Evolutionary conservation across 2,329 filamentous ascomycete species (phyloP).

Genomic region (Ceratocystis alfenasii): DNA sequence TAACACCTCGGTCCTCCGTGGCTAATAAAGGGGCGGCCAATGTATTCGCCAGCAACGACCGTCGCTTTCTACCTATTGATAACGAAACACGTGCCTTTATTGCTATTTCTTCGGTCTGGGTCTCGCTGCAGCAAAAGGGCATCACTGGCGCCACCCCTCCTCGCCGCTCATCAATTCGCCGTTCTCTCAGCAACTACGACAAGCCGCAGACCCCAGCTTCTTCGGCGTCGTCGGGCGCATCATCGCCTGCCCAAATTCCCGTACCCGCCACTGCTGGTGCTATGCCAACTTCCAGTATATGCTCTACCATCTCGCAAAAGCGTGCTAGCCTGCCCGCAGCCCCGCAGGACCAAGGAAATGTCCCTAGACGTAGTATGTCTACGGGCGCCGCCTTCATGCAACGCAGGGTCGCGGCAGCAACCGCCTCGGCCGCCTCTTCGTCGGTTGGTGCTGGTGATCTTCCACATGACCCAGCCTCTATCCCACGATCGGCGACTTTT

Average conservation of each 20-base stretch:
- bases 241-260: background rate
- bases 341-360: background rate
- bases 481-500: background rate
- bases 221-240: conserved; percentile 9
- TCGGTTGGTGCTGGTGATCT: background rate
- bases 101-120: conserved; percentile 26
- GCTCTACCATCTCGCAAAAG: conserved; percentile 1
- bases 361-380: conserved; percentile 24
- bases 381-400: conserved; percentile 26
- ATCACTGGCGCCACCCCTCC: conserved; percentile 12
- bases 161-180: conserved; percentile 16
- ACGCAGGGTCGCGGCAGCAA: conserved; percentile 18
- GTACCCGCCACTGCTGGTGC: background rate
- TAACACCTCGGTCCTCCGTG: conserved; percentile 11
- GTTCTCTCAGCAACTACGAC: conserved; percentile 8
- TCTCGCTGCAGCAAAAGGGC: conserved; percentile 25
- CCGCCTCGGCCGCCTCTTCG: background rate
- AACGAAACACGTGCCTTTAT: conserved; percentile 25
- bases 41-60: conserved; percentile 15
- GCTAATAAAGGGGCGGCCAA: background rate
- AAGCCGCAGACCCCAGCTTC: conserved; percentile 7
- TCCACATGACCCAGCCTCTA: background rate
- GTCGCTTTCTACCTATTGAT: conserved; percentile 24
- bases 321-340: conserved; percentile 14
- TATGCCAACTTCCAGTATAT: background rate